Conservation (phyloP, 2,329 filamentous ascomycete genomes). For the Sporothrix mexicana region DNA sequence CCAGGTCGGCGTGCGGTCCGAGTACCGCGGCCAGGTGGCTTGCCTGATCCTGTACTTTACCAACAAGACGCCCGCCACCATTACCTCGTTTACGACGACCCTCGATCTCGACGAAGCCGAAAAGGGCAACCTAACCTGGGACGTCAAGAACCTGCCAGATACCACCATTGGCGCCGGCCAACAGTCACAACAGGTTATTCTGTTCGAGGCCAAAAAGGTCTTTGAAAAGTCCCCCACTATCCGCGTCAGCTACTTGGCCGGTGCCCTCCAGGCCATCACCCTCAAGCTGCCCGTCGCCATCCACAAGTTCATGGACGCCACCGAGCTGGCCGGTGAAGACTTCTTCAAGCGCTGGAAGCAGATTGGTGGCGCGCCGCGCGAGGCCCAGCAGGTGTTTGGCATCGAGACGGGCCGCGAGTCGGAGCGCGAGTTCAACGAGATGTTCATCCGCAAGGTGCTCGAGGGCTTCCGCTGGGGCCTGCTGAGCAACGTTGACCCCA, state of each 20-base stretch:
- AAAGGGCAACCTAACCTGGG: conserved; percentile 74
- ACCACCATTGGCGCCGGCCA: conserved; percentile 74
- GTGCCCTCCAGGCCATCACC: conserved; percentile 89
- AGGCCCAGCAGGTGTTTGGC: conserved; percentile 86
- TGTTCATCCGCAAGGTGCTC: conserved; percentile 73
- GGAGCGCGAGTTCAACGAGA: conserved; percentile 69
- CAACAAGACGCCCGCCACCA: conserved; percentile 85
- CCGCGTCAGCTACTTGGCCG: conserved; percentile 90
- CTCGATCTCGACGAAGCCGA: conserved; percentile 77
- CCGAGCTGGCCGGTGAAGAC: conserved; percentile 84
- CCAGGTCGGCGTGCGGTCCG: conserved; percentile 87
- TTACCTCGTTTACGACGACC: conserved; percentile 93
- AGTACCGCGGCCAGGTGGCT: conserved; percentile 94
- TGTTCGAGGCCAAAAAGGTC: conserved; percentile 84
- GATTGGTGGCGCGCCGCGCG: conserved; percentile 85
- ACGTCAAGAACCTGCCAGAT: conserved; percentile 87
- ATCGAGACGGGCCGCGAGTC: conserved; percentile 57
- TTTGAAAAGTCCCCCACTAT: conserved; percentile 89
- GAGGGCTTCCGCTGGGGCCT: conserved; percentile 90
- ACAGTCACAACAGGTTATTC: conserved; percentile 91
- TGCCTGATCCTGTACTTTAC: conserved; percentile 95
- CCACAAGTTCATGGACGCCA: conserved; percentile 97
- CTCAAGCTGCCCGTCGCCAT: conserved; percentile 85
- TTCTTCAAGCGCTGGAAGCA: conserved; percentile 99
- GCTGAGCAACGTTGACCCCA: conserved; percentile 85